Conservation (phyloP, 78 protist species). For the Corallochytrium limacisporum region DNA sequence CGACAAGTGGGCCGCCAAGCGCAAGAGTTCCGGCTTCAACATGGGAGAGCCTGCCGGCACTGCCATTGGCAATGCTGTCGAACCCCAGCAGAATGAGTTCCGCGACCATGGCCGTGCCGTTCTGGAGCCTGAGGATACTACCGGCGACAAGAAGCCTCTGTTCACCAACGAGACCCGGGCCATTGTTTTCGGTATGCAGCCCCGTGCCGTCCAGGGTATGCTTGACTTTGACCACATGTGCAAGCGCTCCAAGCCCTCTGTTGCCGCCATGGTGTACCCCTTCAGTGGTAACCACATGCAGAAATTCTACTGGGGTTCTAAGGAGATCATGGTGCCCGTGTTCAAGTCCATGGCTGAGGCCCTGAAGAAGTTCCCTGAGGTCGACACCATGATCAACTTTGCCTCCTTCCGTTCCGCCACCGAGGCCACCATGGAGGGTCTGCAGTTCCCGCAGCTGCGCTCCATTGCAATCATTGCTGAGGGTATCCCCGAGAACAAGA, state of each 20-base stretch:
- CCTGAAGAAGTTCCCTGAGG: slow-evolving; percentile 38
- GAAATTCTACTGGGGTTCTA: slow-evolving; percentile 74
- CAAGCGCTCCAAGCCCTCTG: slow-evolving; percentile 63
- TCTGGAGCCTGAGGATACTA: no score
- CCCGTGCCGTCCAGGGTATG: slow-evolving; percentile 35
- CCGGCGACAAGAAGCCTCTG: neutral
- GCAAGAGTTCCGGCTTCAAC: neutral
- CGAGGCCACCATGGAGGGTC: slow-evolving; percentile 49
- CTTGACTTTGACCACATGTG: slow-evolving; percentile 86
- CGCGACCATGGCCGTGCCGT: no score
- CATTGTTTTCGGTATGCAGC: slow-evolving; percentile 32
- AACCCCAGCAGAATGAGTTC: neutral
- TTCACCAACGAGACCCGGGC: slow-evolving; percentile 21
- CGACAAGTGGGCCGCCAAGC: no score
- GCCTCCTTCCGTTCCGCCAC: slow-evolving; percentile 73
- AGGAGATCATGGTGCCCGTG: slow-evolving; percentile 68
- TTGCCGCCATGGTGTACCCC: slow-evolving; percentile 70
- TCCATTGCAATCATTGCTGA: slow-evolving; percentile 71
- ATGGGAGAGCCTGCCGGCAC: neutral
- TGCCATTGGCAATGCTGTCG: neutral
- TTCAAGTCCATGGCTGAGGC: slow-evolving; percentile 48
- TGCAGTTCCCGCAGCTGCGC: slow-evolving; percentile 26
- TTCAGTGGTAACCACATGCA: slow-evolving; percentile 45
- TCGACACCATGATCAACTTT: slow-evolving; percentile 76
- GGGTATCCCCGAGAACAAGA: slow-evolving; percentile 81